Conservation (phyloP, 1,139 yeast genomes). For the Suhomyces choctaworum region DNA sequence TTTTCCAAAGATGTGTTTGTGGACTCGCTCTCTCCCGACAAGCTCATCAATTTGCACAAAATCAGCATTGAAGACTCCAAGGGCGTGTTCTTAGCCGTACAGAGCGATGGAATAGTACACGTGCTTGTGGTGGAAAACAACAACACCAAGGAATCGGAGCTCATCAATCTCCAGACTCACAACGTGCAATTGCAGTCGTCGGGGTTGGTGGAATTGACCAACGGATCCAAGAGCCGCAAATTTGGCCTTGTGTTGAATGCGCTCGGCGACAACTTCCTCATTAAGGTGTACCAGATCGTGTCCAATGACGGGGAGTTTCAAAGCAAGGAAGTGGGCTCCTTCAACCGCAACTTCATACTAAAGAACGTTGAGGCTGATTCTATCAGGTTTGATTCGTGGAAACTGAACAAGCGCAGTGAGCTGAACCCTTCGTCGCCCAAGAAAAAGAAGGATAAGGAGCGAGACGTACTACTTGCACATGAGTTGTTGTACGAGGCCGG, state of each 20-base stretch:
- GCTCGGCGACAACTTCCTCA: slow-evolving; percentile 11
- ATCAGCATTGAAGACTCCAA: slow-evolving; percentile 5
- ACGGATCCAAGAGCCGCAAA: slow-evolving; percentile 1
- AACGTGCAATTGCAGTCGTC: slow-evolving; percentile 4
- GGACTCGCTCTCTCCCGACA: slow-evolving; percentile 3
- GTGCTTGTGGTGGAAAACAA: slow-evolving; percentile 9
- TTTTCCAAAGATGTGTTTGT: slow-evolving; percentile 5
- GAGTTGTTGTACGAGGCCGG: slow-evolving; percentile 13
- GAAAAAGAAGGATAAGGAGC: slow-evolving; percentile 4
- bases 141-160: slow-evolving; percentile 1
- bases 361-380: slow-evolving; percentile 3
- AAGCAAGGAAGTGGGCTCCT: slow-evolving; percentile 14
- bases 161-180: background rate
- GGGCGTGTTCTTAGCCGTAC: slow-evolving; percentile 13
- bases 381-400: slow-evolving; percentile 7
- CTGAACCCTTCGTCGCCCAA: slow-evolving; percentile 2
- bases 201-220: slow-evolving; percentile 4
- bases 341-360: slow-evolving; percentile 12
- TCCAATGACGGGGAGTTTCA: slow-evolving; percentile 8
- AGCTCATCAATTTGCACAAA: slow-evolving; percentile 4
- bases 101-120: slow-evolving; percentile 13
- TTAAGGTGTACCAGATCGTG: slow-evolving; percentile 13
- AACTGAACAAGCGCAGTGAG: slow-evolving; percentile 1
- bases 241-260: slow-evolving; percentile 14
- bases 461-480: slow-evolving; percentile 2